These are phyloP conservation scores for Erodium moschatum DNA, from an alignment of 441 rosid genomes.

Conservation along the genomic window DNA sequence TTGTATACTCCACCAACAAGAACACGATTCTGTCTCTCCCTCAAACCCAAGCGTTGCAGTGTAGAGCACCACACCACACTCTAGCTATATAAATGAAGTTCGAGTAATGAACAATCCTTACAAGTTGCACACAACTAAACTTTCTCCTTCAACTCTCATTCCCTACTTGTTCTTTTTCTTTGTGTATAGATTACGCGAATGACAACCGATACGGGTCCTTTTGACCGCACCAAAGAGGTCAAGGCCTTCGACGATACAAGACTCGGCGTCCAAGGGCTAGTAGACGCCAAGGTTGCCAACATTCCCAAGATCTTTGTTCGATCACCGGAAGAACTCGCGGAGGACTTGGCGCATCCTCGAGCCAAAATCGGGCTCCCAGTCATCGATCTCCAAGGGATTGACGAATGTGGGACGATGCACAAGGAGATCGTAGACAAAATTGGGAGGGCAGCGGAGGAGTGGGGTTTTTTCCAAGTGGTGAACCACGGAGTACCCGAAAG, in stretches of 20 bases:
- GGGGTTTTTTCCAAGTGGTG: slow-evolving; percentile 31
- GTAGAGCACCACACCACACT: no score
- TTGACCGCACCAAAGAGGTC: slow-evolving; percentile 18
- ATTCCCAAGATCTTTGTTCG: slow-evolving; percentile 24
- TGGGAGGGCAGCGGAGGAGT: slow-evolving; percentile 17
- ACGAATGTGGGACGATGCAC: background rate
- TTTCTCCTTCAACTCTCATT: no score
- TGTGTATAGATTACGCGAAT: no score
- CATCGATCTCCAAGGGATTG: slow-evolving; percentile 20
- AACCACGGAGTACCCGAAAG: slow-evolving; percentile 26
- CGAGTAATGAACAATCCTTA: no score
- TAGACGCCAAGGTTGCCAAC: slow-evolving; percentile 21
- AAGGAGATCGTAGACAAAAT: slow-evolving; percentile 20
- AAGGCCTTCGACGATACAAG: slow-evolving; percentile 26
- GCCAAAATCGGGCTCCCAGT: slow-evolving; percentile 18
- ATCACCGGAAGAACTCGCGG: slow-evolving; percentile 11
- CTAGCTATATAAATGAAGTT: no score
- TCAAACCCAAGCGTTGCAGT: no score
- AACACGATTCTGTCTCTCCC: no score
- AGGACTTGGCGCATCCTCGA: background rate
- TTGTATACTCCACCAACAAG: no score
- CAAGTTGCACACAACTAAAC: no score
- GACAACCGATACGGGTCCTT: no score
- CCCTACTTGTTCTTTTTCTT: no score
- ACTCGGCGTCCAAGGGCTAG: slow-evolving; percentile 27